These are phyloP conservation scores for Saccharomycopsis selenospora DNA, from an alignment of 805 yeast genomes.

Conservation along the genomic window DNA sequence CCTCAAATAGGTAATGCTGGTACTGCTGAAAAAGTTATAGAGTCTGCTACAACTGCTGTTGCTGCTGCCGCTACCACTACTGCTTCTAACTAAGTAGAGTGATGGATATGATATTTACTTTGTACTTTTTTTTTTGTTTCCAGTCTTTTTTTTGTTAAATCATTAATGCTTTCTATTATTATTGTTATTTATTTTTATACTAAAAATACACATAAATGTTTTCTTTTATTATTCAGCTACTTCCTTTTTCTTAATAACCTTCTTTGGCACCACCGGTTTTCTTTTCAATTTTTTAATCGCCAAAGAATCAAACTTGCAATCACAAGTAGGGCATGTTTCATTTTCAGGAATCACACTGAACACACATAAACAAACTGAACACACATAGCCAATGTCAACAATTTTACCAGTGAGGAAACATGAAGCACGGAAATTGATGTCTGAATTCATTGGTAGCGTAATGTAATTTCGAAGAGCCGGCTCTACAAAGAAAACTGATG, in stretches of 20 bases:
- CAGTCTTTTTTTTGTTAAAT: too few relatives aligned
- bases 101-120: too few relatives aligned
- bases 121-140: too few relatives aligned
- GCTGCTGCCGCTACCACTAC: neutral
- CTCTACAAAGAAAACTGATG: constrained; percentile 79
- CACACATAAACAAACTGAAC: constrained; percentile 85
- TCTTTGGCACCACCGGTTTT: constrained; percentile 47
- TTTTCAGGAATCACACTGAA: constrained; percentile 61
- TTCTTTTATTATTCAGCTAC: too few relatives aligned
- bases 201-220: too few relatives aligned
- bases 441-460: constrained; percentile 72
- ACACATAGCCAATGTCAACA: constrained; percentile 89
- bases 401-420: constrained; percentile 87
- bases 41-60: neutral
- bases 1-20: neutral
- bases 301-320: constrained; percentile 61
- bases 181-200: too few relatives aligned
- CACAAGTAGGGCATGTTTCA: constrained; percentile 80
- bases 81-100: too few relatives aligned
- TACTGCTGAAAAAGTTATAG: neutral
- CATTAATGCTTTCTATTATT: too few relatives aligned
- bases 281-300: constrained; percentile 51
- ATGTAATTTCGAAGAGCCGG: constrained; percentile 73
- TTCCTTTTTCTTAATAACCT: constrained; percentile 30
- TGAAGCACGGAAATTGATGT: constrained; percentile 90